Evolutionary conservation across 768 basidiomycete genomes (phyloP), one percentile per base, ranked within the genome.

Genomic region (Mrakia blollopis): DNA sequence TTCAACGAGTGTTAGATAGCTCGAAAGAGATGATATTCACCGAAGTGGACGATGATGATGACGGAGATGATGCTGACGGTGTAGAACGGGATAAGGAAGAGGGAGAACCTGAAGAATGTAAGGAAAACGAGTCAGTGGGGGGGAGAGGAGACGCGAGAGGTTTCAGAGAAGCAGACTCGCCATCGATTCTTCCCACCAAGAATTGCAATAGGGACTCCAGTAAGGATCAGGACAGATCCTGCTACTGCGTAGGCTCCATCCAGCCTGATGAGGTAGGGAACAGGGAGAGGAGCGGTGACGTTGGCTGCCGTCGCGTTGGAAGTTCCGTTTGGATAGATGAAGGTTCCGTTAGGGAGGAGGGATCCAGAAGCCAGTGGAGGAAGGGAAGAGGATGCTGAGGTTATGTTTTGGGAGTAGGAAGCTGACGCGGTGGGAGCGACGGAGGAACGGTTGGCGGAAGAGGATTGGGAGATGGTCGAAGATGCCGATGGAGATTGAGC

Each of bases 181-280:
- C 95, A 96, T 87, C 94, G 86, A 83, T 97, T 95, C 87, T 96
- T 96, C 85, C 94, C 93, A 30, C 95, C 95, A 85, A 92, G 90
- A 80, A 93, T 93, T 4, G 92, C 91, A 72, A 92, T 91, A 13
- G 93, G 93, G 9, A 95, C 85, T 67, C 95, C 95, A 13, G 92
- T 93, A 69, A 97, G 81, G 80, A 97, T 93, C 82, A 98, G 89
- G 78, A 97, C 84, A 7, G 88, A 91, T 67, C 95, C 95, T 23
- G 94, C 87, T 41, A 94, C 92, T 71, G 90, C 94, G 83, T 95
- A 98, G 23, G 90, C 94, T 37, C 92, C 92, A 81, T 93, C 92
- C 52, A 96, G 85, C 81, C 85, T 87, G 28, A 94, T 93, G 30
- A 86, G 88, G 78, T 85, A 84, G 21, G 87, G 85, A 5, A 85